Percentiles rank a stretch among this genome's conserved stretches.
These are phyloP conservation scores for Comarum palustre DNA, from an alignment of 306 rosid genomes.

Conservation along the genomic window DNA sequence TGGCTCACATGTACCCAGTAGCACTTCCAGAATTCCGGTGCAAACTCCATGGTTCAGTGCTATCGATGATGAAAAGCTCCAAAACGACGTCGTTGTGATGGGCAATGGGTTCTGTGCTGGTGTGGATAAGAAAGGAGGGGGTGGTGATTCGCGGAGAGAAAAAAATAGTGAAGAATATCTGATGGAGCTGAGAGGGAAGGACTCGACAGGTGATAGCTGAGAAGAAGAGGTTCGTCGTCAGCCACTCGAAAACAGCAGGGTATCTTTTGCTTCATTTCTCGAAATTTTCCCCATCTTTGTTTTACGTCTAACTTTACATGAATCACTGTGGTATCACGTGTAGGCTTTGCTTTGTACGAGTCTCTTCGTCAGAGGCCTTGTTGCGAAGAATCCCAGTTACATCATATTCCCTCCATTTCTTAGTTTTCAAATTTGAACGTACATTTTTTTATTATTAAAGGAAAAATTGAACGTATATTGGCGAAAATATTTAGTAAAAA, in stretches of 20 bases:
- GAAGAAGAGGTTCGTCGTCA: background rate
- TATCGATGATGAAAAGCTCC: too few relatives aligned
- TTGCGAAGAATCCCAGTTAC: background rate
- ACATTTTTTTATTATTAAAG: too few relatives aligned
- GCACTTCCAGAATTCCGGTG: too few relatives aligned
- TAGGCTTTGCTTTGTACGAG: background rate
- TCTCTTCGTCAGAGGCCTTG: background rate
- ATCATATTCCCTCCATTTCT: background rate
- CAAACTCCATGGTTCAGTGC: too few relatives aligned
- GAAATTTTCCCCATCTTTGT: background rate
- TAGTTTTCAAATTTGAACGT: background rate
- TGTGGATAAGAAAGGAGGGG: background rate
- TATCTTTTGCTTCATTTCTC: background rate
- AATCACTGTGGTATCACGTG: slow-evolving; percentile 18
- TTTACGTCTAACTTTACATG: background rate
- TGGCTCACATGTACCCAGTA: too few relatives aligned
- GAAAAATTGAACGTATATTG: too few relatives aligned
- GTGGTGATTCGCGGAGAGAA: background rate
- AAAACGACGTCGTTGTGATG: too few relatives aligned
- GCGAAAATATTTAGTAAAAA: too few relatives aligned
- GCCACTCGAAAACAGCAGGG: background rate
- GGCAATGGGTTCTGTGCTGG: background rate
- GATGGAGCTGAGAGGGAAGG: background rate
- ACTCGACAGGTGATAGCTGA: background rate
- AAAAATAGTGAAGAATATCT: background rate